Base-by-base conservation (phyloP, 352 stramenopile species). In the Phytophthora cactorum region DNA sequence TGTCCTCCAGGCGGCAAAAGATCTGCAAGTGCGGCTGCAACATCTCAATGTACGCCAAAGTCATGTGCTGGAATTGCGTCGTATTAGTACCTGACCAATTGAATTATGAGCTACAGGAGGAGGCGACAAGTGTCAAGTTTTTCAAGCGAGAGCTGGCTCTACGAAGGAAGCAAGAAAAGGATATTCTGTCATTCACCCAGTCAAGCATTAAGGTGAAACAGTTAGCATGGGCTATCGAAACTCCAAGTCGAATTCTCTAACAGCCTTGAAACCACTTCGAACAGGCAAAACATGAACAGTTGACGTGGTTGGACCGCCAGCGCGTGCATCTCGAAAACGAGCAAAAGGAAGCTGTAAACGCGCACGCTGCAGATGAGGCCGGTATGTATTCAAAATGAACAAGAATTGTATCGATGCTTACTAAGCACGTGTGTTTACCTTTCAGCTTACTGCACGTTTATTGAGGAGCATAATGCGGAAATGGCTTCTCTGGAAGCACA, bases 281-380 rank as follows among this genome's bases (percentile, higher is more conserved):
- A 6, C 44, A 81, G 68, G 63, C 76, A 39, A 81, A 83, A 66
- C 55, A 70, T 43, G 72, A 83, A 0, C 75, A 81, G 51, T 52
- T 83, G 15, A 55, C 36, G 55, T 83, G 75, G 75, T 51, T 83
- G 15, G 60, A 83, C n/a, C 69, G 75, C 22, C 75, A 81, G 32
- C 72, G 59, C n/a, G 38, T 61, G 3, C 70, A 77, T 60, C 58
- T 83, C 6, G 53, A 66, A 57, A 72, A 73, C 17, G 68, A 80
- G 52, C 58, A 55, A 39, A 64, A 69, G 15, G 72, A 77, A 46
- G 59, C 54, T 15, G n/a, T 44, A 44, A 68, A 65, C 17, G 29
- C 51, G 6, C 57, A 61, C 17, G 49, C 52, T 68, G 51, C 50
- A 36, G 63, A 79, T 12, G 63, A 84, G 63, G 38, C 65, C 56